These are phyloP conservation scores for Sporothrix brunneoviolacea DNA, from an alignment of 2,329 filamentous ascomycete species.

Conservation along the genomic window DNA sequence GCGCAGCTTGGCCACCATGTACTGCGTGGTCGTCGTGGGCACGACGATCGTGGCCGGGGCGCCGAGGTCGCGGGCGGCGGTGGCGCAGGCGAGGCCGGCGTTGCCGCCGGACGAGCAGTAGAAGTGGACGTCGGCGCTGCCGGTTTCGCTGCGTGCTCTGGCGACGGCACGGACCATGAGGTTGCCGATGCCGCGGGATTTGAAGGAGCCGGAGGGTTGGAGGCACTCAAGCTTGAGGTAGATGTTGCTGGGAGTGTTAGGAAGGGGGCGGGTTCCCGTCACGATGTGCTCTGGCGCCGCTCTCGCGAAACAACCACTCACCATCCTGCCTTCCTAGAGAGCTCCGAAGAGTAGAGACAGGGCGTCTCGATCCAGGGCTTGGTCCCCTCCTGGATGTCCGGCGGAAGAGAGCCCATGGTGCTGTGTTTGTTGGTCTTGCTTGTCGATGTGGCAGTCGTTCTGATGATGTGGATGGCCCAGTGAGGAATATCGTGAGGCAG, in stretches of 20 bases:
- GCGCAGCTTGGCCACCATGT: conserved; percentile 63
- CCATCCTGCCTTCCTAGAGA: conserved; percentile 64
- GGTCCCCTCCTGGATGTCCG: conserved; percentile 15
- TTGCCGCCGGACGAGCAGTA: conserved; percentile 72
- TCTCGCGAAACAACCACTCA: no score
- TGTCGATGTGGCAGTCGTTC: no score
- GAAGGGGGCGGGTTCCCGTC: neutral
- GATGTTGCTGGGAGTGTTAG: conserved; percentile 48
- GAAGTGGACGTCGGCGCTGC: conserved; percentile 51
- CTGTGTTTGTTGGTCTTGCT: neutral
- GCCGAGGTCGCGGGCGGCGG: conserved; percentile 56
- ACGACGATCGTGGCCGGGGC: conserved; percentile 66
- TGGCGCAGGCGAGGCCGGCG: conserved; percentile 72
- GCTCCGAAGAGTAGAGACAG: conserved; percentile 54
- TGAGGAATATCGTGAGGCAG: no score
- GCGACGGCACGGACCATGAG: conserved; percentile 50
- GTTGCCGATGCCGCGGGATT: conserved; percentile 69
- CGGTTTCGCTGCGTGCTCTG: conserved; percentile 18
- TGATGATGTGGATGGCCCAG: no score
- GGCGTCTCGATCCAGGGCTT: conserved; percentile 63
- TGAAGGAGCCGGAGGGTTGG: conserved; percentile 79
- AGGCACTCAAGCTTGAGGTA: conserved; percentile 77
- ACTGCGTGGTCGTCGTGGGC: conserved; percentile 54
- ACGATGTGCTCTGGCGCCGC: no score
- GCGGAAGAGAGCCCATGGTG: conserved; percentile 12